phyloP scores from a whole-genome alignment of 1,284 basidiomycete genomes.

The Nidula niveotomentosa region DNA sequence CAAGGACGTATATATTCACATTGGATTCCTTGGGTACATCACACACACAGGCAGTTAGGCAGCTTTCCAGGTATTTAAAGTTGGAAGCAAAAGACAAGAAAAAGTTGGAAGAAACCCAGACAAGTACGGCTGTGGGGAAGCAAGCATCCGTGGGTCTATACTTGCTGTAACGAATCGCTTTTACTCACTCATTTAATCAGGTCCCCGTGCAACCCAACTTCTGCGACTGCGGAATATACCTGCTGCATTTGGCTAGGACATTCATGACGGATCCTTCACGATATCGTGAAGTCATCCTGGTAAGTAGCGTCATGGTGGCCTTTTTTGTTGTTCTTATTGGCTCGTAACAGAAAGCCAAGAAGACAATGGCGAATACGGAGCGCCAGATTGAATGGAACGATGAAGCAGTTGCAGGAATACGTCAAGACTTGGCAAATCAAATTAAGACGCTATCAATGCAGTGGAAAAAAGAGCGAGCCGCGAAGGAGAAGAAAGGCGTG shows the following conservation, averaged over 20 bases:
- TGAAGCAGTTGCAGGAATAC: constrained; percentile 30
- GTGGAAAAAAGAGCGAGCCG: constrained; percentile 33
- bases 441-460: constrained; percentile 32
- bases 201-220: constrained; percentile 82
- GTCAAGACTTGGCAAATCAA: constrained; percentile 31
- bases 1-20: constrained; percentile 78
- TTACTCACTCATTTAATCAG: constrained; percentile 28
- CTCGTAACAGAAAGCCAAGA: neutral
- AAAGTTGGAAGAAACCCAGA: constrained; percentile 31
- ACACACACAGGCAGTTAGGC: constrained; percentile 65
- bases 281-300: constrained; percentile 46
- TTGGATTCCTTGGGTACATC: constrained; percentile 83
- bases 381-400: constrained; percentile 51
- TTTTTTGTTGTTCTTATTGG: neutral
- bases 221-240: constrained; percentile 84
- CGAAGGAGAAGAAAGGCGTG: constrained; percentile 24
- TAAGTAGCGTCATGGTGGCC: constrained; percentile 18
- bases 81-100: constrained; percentile 84
- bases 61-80: constrained; percentile 69
- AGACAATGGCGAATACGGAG: constrained; percentile 16
- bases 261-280: constrained; percentile 62
- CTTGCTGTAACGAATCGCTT: constrained; percentile 1
- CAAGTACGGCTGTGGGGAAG: constrained; percentile 41
- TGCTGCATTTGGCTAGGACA: constrained; percentile 76
- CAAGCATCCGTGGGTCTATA: constrained; percentile 41